Base-by-base conservation (phyloP, 2,329 filamentous ascomycete species). In the Phymatotrichopsis omnivora region DNA sequence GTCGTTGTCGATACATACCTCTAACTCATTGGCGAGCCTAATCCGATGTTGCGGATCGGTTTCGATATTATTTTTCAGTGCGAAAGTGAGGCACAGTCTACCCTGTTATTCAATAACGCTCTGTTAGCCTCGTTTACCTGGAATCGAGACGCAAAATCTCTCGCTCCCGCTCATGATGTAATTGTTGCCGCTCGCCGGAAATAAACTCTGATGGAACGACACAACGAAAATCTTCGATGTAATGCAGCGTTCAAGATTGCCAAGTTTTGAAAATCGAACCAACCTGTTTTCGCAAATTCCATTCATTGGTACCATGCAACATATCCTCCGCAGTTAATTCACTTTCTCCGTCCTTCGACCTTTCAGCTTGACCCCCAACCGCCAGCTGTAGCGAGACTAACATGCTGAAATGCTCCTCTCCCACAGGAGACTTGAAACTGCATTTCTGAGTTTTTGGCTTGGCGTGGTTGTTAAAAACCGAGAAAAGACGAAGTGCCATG, bases 211-310 rank as follows among this genome's bases (percentile, higher is more conserved):
- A n/a, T n/a, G n/a, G n/a, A n/a, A n/a, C n/a, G n/a, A n/a, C n/a
- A n/a, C n/a, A n/a, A n/a, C n/a, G n/a, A n/a, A n/a, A n/a, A n/a
- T n/a, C n/a, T n/a, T n/a, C n/a, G n/a, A n/a, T n/a, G n/a, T n/a
- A n/a, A n/a, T n/a, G n/a, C n/a, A n/a, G n/a, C n/a, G n/a, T n/a
- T n/a, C n/a, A n/a, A n/a, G n/a, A n/a, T n/a, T n/a, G n/a, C n/a
- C n/a, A n/a, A n/a, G n/a, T n/a, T n/a, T n/a, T n/a, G n/a, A 23
- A 24, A 22, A 11, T 11, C 8, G 3, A 12, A 36, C 31, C 23
- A 32, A 49, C 48, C 48, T 51, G 48, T 19, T 51, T 51, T 23
- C 48, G 39, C 16, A 51, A 25, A 19, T 40, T 49, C 22, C 30
- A 16, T 20, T 29, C 25, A n/a, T 51, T 51, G 17, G 45, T 40